Evolutionary conservation across 345 rosid species (phyloP).

Genomic region (Cardamine chenopodiifolia): DNA sequence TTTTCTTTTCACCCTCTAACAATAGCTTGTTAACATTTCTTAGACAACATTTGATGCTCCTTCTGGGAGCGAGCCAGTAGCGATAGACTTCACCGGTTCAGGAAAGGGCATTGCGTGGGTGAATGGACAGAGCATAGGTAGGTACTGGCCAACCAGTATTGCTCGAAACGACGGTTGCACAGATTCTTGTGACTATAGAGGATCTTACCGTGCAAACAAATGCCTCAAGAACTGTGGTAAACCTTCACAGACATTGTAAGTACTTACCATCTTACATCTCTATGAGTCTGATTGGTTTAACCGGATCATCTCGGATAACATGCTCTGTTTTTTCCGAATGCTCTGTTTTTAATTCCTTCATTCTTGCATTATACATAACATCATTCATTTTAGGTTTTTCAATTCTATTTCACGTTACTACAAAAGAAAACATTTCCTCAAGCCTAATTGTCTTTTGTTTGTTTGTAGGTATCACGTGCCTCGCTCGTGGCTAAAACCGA

Average conservation of each 20-base stretch:
- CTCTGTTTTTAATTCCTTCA: background rate
- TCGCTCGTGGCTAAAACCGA: slow-evolving; percentile 80
- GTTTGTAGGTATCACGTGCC: slow-evolving; percentile 81
- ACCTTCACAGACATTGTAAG: slow-evolving; percentile 92
- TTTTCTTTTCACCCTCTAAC: slow-evolving; percentile 2
- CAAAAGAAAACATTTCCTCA: too few relatives aligned
- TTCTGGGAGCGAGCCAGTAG: slow-evolving; percentile 67
- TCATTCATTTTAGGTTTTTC: too few relatives aligned
- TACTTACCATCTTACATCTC: slow-evolving; percentile 10
- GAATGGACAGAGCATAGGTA: slow-evolving; percentile 93
- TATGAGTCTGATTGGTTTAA: background rate
- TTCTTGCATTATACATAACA: too few relatives aligned
- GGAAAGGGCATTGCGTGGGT: slow-evolving; percentile 98
- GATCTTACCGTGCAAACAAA: slow-evolving; percentile 63
- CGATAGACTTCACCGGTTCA: slow-evolving; percentile 85
- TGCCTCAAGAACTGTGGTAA: slow-evolving; percentile 85
- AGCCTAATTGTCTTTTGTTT: background rate
- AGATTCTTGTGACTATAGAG: slow-evolving; percentile 74
- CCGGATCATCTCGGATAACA: too few relatives aligned
- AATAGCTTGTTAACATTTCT: slow-evolving; percentile 11
- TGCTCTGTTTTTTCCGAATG: background rate
- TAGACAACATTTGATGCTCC: slow-evolving; percentile 79
- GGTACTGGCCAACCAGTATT: slow-evolving; percentile 80
- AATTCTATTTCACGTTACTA: too few relatives aligned
- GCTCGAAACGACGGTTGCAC: slow-evolving; percentile 63